phyloP scores from a whole-genome alignment of 2,329 filamentous ascomycete species.

The Colletotrichum simmondsii region DNA sequence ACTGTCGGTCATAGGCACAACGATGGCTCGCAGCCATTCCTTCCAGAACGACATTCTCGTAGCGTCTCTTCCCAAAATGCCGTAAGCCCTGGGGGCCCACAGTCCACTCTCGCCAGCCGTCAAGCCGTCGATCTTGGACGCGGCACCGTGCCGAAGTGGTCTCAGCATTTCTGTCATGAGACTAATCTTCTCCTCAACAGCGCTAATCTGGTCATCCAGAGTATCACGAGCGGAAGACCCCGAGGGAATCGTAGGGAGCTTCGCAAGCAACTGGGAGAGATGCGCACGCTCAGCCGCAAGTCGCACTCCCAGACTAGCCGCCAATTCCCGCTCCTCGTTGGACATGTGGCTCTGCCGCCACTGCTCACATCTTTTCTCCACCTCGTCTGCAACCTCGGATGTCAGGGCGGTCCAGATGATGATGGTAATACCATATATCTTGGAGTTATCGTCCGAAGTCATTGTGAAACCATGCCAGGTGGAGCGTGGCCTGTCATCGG shows the following conservation, averaged over 20 bases:
- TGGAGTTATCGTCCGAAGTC: constrained; percentile 92
- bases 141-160: constrained; percentile 91
- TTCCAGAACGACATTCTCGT: constrained; percentile 95
- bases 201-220: constrained; percentile 93
- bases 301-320: constrained; percentile 89
- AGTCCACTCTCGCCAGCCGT: constrained; percentile 95
- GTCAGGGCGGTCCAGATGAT: constrained; percentile 94
- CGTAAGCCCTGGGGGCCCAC: constrained; percentile 95
- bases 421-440: constrained; percentile 90
- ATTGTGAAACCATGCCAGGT: constrained; percentile 99
- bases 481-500: constrained; percentile 91
- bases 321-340: constrained; percentile 88
- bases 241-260: constrained; percentile 82
- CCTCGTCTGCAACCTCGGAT: constrained; percentile 81
- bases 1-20: constrained; percentile 96
- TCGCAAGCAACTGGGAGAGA: constrained; percentile 86
- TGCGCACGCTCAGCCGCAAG: constrained; percentile 89
- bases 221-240: constrained; percentile 84
- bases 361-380: constrained; percentile 84
- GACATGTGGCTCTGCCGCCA: constrained; percentile 91
- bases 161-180: constrained; percentile 96
- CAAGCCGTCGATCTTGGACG: constrained; percentile 95
- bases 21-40: constrained; percentile 92
- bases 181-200: constrained; percentile 95
- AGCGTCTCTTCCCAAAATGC: constrained; percentile 86